Percentiles rank a stretch among this genome's conserved stretches.
These are phyloP conservation scores for Saussurea involucrata DNA, from an alignment of 129 eudicot species.

Conservation along the genomic window DNA sequence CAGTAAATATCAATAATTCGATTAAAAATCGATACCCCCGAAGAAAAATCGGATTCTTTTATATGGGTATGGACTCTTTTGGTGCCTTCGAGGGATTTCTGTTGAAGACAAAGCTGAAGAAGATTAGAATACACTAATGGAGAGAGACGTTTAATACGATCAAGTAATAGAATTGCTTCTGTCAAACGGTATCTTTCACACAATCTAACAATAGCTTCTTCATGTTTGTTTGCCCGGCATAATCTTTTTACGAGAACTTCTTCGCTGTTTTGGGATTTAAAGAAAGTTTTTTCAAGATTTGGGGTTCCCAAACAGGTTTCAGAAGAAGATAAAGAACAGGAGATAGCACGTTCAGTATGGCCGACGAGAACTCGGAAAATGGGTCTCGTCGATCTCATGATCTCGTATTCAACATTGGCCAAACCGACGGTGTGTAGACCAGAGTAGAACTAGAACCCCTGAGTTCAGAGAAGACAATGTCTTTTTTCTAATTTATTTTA, in stretches of 20 bases:
- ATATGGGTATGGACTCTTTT: slow-evolving; percentile 49
- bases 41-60: slow-evolving; percentile 35
- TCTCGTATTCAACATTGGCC: neutral
- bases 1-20: slow-evolving; percentile 44
- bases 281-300: slow-evolving; percentile 21
- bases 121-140: slow-evolving; percentile 26
- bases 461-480: neutral
- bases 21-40: slow-evolving; percentile 41
- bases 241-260: slow-evolving; percentile 3
- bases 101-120: slow-evolving; percentile 42
- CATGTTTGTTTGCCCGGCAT: slow-evolving; percentile 18
- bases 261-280: slow-evolving; percentile 25
- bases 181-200: slow-evolving; percentile 38
- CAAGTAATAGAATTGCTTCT: slow-evolving; percentile 43
- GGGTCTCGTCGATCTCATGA: slow-evolving; percentile 9
- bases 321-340: slow-evolving; percentile 14
- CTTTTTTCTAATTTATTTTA: neutral
- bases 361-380: neutral
- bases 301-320: slow-evolving; percentile 8
- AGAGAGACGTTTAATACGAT: slow-evolving; percentile 19
- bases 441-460: slow-evolving; percentile 5
- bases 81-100: slow-evolving; percentile 39
- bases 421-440: neutral
- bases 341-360: slow-evolving; percentile 9
- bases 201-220: slow-evolving; percentile 31